Base-by-base conservation (phyloP, 148 eudicot species). In the Arbutus unedo region DNA sequence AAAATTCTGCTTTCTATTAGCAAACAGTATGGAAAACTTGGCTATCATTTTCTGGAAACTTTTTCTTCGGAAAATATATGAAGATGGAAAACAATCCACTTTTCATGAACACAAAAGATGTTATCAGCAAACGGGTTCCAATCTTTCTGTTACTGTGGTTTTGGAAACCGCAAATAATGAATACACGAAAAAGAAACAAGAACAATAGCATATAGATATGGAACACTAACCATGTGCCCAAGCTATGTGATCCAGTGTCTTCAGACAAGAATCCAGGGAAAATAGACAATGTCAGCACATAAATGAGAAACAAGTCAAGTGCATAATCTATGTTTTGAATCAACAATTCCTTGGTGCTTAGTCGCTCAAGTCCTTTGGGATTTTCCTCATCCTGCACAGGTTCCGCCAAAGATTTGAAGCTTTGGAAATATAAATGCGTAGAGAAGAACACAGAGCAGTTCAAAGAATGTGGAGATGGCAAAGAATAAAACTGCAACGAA, bases 181-280 rank as follows among this genome's bases (percentile, higher is more conserved):
- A 25, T 4, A 66, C 68, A 62, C 68, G 21, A 10, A 64, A 66
- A 23, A 1, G n/a, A 66, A 10, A 66, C 15, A 1, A 66, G 15
- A 66, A 9, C 71, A 66, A 66, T 8, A 19, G 14, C 5, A 57
- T 43, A 10, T 4, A 3, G 57, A 13, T 25, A 18, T 6, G 47
- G 41, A 64, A 44, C 18, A 79, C 83, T 19, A 85, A 91, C 92
- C 92, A 91, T 23, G 80, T 41, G 7, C 94, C 91, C 73, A 90
- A 78, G 56, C 85, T 75, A 78, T 89, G 92, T 2, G 83, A 44
- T 68, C 92, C 95, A 41, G 92, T 92, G 83, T 92, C 91, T 83
- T 91, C 95, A 23, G 89, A 87, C 80, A 91, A 87, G 81, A 92
- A 92, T 23, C 95, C 95, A 18, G 95, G 95, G 62, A 89, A 89